phyloP scores from a whole-genome alignment of 2,329 filamentous ascomycete species.

The Pezicula rhizophila region DNA sequence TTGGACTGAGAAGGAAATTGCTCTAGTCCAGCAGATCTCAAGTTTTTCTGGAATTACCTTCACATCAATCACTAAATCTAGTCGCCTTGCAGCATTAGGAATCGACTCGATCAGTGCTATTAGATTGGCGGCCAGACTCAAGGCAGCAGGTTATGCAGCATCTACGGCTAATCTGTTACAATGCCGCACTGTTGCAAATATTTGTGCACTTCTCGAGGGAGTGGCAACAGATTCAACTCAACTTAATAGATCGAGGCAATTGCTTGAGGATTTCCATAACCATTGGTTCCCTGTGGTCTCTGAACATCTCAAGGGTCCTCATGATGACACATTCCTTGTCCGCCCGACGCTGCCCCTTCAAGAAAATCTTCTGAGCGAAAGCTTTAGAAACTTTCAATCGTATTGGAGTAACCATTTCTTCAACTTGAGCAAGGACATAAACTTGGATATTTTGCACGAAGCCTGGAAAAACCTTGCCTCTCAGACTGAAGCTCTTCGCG shows the following conservation, averaged over 20 bases:
- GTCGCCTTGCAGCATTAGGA: neutral
- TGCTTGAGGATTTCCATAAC: neutral
- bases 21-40: neutral
- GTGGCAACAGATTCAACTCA: neutral
- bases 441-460: slow-evolving; percentile 23
- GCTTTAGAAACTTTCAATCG: slow-evolving; percentile 25
- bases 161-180: neutral
- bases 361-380: slow-evolving; percentile 29
- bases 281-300: neutral
- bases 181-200: neutral
- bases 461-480: slow-evolving; percentile 23
- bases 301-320: neutral
- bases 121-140: neutral
- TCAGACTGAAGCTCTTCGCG: slow-evolving; percentile 26
- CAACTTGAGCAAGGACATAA: slow-evolving; percentile 18
- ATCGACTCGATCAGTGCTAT: neutral
- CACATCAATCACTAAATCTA: neutral
- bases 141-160: neutral
- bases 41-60: neutral
- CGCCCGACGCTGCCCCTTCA: slow-evolving; percentile 24
- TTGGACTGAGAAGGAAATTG: neutral
- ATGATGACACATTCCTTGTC: neutral
- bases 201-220: slow-evolving; percentile 7
- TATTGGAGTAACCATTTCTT: slow-evolving; percentile 32
- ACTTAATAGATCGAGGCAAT: neutral